phyloP scores from a whole-genome alignment of 2,329 filamentous ascomycete genomes.

The Blumeria graminis region DNA sequence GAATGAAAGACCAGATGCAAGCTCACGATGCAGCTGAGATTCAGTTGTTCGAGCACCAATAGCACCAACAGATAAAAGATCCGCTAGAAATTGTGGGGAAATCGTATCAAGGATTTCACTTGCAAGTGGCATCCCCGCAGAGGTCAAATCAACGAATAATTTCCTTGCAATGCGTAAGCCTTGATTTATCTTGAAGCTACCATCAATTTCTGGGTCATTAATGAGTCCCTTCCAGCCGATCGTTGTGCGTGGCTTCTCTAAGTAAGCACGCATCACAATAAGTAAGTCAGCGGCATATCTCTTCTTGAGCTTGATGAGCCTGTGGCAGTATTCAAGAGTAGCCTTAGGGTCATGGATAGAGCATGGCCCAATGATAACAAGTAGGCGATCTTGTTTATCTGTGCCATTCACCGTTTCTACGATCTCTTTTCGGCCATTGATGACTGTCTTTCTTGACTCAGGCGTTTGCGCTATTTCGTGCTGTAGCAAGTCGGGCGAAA shows the following conservation, averaged over 20 bases:
- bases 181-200: constrained; percentile 98
- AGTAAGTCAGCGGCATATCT: constrained; percentile 76
- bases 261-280: constrained; percentile 93
- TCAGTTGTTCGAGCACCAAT: constrained; percentile 93
- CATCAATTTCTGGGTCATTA: constrained; percentile 95
- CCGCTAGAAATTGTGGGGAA: constrained; percentile 88
- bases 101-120: constrained; percentile 98
- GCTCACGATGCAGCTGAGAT: constrained; percentile 84
- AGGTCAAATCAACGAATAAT: constrained; percentile 79
- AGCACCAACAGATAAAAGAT: constrained; percentile 83
- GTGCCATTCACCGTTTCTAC: constrained; percentile 41
- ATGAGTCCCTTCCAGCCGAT: constrained; percentile 98
- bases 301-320: constrained; percentile 56
- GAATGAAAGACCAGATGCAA: constrained; percentile 87
- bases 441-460: constrained; percentile 25
- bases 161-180: constrained; percentile 67
- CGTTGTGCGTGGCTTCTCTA: constrained; percentile 94
- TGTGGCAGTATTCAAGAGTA: constrained; percentile 79
- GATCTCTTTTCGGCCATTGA: constrained; percentile 36
- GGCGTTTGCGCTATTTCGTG: constrained; percentile 50
- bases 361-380: constrained; percentile 82
- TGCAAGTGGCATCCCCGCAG: constrained; percentile 83
- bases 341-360: constrained; percentile 87
- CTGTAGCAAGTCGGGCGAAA: constrained; percentile 80
- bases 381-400: constrained; percentile 27